Evolutionary conservation across 352 stramenopile species (phyloP).

Genomic region (Globisporangium lucens): DNA sequence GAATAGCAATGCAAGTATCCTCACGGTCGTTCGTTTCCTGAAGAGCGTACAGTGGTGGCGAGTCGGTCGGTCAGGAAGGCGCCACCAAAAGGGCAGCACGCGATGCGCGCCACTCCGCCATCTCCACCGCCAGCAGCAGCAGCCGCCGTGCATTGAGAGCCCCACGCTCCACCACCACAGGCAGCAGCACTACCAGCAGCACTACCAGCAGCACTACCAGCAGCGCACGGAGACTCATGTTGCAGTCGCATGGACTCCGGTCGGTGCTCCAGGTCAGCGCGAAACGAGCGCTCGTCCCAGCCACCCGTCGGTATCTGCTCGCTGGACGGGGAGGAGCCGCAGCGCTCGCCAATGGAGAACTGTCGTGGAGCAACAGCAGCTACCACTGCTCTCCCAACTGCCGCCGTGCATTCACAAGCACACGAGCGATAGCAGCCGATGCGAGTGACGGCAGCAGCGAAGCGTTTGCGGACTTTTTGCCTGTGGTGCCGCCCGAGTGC

Average conservation of each 20-base stretch:
- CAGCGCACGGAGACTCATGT: conserved; percentile 1
- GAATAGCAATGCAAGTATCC: not conserved
- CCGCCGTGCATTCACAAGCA: conserved; percentile 5
- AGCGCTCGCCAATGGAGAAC: not conserved
- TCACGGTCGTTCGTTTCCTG: not conserved
- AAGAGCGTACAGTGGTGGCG: not conserved
- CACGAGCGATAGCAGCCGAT: not conserved
- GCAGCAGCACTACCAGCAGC: not conserved
- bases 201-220: not conserved
- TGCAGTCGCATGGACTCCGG: conserved; percentile 10
- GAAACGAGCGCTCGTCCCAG: conserved; percentile 1
- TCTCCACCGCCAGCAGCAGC: not conserved
- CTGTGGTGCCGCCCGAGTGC: conserved; percentile 72
- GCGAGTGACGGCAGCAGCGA: conserved; percentile 1
- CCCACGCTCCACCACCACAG: not conserved
- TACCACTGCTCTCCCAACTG: too few species aligned
- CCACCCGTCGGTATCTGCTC: conserved; percentile 7
- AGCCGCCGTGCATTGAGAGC: not conserved
- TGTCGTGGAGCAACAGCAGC: not conserved
- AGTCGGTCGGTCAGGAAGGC: conserved; percentile 2
- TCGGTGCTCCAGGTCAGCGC: conserved; percentile 11
- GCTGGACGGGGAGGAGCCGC: conserved; percentile 1
- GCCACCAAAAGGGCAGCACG: not conserved
- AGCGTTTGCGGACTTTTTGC: conserved; percentile 57
- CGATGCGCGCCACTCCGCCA: conserved; percentile 6